Conservation (phyloP, 805 yeast species). For the Barnettozyma californica region DNA sequence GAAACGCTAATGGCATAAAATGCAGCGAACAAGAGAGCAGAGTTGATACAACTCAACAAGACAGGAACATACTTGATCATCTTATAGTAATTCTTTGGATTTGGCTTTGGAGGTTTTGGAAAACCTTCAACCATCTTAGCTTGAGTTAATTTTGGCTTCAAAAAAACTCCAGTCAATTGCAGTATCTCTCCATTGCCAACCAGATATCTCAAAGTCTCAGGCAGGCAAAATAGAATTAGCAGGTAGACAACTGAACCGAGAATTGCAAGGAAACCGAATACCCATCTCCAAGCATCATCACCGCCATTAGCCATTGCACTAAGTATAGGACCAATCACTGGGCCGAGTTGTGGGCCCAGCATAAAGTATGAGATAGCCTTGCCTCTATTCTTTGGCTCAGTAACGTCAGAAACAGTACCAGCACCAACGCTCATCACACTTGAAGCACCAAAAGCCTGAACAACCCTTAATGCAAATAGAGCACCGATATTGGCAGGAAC, state of each 20-base stretch:
- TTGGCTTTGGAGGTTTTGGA: slow-evolving; percentile 44
- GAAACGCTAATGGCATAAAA: slow-evolving; percentile 51
- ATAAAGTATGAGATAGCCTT: slow-evolving; percentile 79
- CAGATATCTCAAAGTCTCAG: slow-evolving; percentile 71
- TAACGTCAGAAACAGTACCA: slow-evolving; percentile 80
- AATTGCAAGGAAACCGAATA: slow-evolving; percentile 73
- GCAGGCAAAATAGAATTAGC: slow-evolving; percentile 52
- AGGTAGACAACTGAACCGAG: slow-evolving; percentile 51
- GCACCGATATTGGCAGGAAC: slow-evolving; percentile 64
- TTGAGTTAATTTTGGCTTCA: slow-evolving; percentile 29
- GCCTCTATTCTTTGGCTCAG: slow-evolving; percentile 63
- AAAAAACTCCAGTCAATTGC: slow-evolving; percentile 19
- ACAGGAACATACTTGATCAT: slow-evolving; percentile 40
- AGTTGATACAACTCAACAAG: slow-evolving; percentile 38
- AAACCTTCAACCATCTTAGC: slow-evolving; percentile 23
- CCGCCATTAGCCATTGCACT: slow-evolving; percentile 68
- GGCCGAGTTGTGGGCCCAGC: slow-evolving; percentile 85
- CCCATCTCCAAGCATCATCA: slow-evolving; percentile 77
- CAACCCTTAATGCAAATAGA: slow-evolving; percentile 55
- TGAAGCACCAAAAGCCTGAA: slow-evolving; percentile 81
- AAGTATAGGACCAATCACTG: slow-evolving; percentile 76
- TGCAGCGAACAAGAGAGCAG: slow-evolving; percentile 48
- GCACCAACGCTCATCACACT: slow-evolving; percentile 91
- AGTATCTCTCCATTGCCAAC: slow-evolving; percentile 47
- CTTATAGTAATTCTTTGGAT: slow-evolving; percentile 31